Evolutionary conservation across 2,329 filamentous ascomycete genomes (phyloP).

Genomic region (Colletotrichum higginsianum): DNA sequence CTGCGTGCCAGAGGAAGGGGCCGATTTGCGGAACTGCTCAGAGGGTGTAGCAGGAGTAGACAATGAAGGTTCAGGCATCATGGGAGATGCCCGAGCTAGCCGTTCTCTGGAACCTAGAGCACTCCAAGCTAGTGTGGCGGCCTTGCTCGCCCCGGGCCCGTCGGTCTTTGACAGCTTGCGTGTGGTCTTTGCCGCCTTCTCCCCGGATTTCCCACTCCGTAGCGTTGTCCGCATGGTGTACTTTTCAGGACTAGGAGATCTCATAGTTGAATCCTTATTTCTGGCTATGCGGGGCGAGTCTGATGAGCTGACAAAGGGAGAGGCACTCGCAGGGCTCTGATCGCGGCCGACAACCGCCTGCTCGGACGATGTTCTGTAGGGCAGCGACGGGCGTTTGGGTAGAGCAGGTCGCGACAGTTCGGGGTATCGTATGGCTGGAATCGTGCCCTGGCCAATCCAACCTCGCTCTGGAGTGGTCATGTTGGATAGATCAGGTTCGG

Average conservation of each 20-base stretch:
- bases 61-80: slow-evolving; percentile 45
- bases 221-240: slow-evolving; percentile 75
- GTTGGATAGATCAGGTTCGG: slow-evolving; percentile 6
- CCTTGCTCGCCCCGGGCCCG: slow-evolving; percentile 72
- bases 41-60: slow-evolving; percentile 47
- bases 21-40: slow-evolving; percentile 52
- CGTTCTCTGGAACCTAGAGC: slow-evolving; percentile 60
- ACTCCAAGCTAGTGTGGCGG: slow-evolving; percentile 75
- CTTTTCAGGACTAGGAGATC: slow-evolving; percentile 72
- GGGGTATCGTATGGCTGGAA: slow-evolving; percentile 84
- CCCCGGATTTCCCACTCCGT: slow-evolving; percentile 62
- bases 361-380: slow-evolving; percentile 69
- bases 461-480: slow-evolving; percentile 56
- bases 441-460: slow-evolving; percentile 85
- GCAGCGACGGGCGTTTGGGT: slow-evolving; percentile 70
- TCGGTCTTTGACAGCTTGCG: slow-evolving; percentile 59
- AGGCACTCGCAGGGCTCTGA: slow-evolving; percentile 39
- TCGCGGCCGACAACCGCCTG: slow-evolving; percentile 57
- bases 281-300: slow-evolving; percentile 52
- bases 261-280: slow-evolving; percentile 56
- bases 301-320: slow-evolving; percentile 44
- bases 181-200: slow-evolving; percentile 57
- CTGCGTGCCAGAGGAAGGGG: slow-evolving; percentile 53
- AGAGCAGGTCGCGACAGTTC: slow-evolving; percentile 81
- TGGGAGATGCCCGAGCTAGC: slow-evolving; percentile 46